phyloP scores from a whole-genome alignment of 1,284 basidiomycete genomes.

The Puccinia triticina region DNA sequence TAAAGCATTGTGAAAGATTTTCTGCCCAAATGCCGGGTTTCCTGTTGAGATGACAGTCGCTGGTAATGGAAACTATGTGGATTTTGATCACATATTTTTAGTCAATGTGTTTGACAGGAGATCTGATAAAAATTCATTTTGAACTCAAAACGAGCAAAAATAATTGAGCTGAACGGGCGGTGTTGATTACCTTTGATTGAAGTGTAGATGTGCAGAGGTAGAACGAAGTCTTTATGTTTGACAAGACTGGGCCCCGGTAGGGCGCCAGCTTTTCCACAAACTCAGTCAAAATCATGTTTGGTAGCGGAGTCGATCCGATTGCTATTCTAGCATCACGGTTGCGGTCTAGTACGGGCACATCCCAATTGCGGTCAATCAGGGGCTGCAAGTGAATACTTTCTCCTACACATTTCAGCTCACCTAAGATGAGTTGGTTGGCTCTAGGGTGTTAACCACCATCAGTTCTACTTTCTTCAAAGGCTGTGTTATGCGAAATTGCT shows the following conservation, averaged over 20 bases:
- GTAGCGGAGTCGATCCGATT: conserved; percentile 22
- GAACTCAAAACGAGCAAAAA: not conserved
- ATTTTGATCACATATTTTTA: too few species aligned
- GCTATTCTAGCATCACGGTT: conserved; percentile 46
- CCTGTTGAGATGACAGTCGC: conserved; percentile 5
- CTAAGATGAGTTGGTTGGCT: conserved; percentile 11
- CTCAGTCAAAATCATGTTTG: conserved; percentile 22
- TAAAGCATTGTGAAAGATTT: conserved; percentile 41
- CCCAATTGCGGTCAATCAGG: not conserved
- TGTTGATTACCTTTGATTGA: conserved; percentile 18
- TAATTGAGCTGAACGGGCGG: too few species aligned
- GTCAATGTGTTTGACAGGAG: too few species aligned
- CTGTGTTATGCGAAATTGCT: not conserved
- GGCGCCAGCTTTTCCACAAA: conserved; percentile 32
- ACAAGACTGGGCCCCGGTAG: conserved; percentile 3
- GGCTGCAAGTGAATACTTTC: too few species aligned
- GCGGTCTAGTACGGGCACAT: not conserved
- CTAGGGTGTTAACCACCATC: not conserved
- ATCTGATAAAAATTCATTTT: too few species aligned
- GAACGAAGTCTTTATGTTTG: conserved; percentile 24
- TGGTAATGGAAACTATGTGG: conserved; percentile 37
- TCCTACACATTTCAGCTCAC: not conserved
- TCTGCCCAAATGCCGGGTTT: not conserved
- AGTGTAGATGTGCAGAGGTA: conserved; percentile 41
- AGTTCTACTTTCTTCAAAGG: not conserved